Evolutionary conservation across 805 yeast species (phyloP).

Genomic region (Candida chauliodis): DNA sequence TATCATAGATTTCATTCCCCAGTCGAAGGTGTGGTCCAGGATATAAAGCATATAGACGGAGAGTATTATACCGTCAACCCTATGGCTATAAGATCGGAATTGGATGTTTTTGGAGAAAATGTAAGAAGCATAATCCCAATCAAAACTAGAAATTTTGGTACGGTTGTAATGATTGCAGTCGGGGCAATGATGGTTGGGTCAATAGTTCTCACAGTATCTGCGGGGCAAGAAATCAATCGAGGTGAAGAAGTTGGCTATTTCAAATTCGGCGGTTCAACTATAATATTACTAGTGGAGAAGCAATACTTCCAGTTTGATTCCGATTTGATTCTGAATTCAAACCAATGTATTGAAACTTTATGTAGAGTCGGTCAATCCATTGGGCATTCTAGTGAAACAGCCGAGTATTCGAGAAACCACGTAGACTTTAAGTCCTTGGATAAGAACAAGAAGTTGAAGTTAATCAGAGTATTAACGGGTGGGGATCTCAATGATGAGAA

Average conservation of each 20-base stretch:
- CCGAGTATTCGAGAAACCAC: conserved; percentile 48
- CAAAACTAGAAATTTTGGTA: conserved; percentile 72
- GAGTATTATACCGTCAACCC: conserved; percentile 96
- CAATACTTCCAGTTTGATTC: conserved; percentile 58
- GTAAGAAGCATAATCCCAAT: conserved; percentile 76
- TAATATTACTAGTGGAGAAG: conserved; percentile 60
- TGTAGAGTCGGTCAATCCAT: conserved; percentile 89
- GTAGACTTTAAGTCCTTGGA: conserved; percentile 45
- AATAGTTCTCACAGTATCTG: conserved; percentile 63
- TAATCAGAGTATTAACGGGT: conserved; percentile 58
- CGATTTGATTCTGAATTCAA: conserved; percentile 69
- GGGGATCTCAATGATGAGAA: conserved; percentile 38
- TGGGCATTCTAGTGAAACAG: conserved; percentile 60
- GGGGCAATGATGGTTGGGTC: conserved; percentile 99
- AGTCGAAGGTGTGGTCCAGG: conserved; percentile 68
- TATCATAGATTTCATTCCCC: conserved; percentile 93
- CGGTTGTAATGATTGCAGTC: conserved; percentile 71
- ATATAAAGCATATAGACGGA: conserved; percentile 71
- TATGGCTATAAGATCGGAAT: conserved; percentile 85
- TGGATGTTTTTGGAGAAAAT: conserved; percentile 93
- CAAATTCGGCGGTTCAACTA: conserved; percentile 94
- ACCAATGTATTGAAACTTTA: conserved; percentile 71
- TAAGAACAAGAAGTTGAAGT: conserved; percentile 43
- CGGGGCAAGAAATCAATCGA: conserved; percentile 54
- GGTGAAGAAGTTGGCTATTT: conserved; percentile 91